phyloP scores from a whole-genome alignment of 441 rosid species.

The Pelargonium cotyledonis region DNA sequence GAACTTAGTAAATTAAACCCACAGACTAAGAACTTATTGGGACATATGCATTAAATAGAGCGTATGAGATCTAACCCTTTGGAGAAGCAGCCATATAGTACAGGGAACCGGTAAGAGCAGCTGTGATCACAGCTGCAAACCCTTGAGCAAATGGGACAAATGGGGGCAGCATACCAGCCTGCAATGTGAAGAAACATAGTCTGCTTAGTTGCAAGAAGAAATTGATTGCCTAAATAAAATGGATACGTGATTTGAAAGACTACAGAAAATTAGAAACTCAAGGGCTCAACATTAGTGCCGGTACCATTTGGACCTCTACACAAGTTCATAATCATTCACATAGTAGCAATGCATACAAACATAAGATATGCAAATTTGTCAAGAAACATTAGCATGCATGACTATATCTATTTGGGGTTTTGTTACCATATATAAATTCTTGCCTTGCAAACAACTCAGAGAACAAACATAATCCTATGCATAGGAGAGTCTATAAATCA shows the following conservation, averaged over 20 bases:
- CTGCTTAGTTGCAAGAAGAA: slow-evolving; percentile 6
- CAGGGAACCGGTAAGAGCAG: slow-evolving; percentile 80
- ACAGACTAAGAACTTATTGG: neutral
- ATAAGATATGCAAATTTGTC: neutral
- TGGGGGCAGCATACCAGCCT: slow-evolving; percentile 85
- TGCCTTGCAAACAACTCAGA: neutral
- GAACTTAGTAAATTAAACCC: neutral
- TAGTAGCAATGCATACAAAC: neutral
- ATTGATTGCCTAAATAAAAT: neutral
- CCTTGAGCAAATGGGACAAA: slow-evolving; percentile 94
- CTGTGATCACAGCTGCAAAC: slow-evolving; percentile 83
- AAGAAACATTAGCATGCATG: neutral
- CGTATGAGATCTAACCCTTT: slow-evolving; percentile 41
- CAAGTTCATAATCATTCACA: no score
- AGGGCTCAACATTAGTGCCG: neutral
- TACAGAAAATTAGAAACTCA: neutral
- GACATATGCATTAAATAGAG: neutral
- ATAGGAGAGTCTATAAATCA: neutral
- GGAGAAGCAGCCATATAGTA: slow-evolving; percentile 87
- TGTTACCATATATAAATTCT: neutral
- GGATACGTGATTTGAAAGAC: neutral
- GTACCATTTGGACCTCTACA: neutral
- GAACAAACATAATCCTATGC: neutral
- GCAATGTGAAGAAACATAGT: slow-evolving; percentile 14
- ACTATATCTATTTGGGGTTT: neutral